Base-by-base conservation (phyloP, 257 asterid genomes). In the Nicotiana knightiana region DNA sequence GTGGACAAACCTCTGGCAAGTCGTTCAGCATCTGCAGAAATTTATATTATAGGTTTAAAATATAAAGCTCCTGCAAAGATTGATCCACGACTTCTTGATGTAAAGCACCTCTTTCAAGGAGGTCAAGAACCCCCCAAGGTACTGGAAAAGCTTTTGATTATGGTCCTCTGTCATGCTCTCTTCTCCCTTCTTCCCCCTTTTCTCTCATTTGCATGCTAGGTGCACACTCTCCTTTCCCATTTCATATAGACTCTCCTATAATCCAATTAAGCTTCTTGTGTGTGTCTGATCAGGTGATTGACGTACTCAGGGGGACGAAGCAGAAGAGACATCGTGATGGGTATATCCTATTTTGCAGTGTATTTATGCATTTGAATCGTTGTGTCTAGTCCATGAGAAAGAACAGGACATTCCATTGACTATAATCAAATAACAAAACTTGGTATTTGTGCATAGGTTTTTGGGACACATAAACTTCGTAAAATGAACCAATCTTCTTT, bases 61-160 rank as follows among this genome's bases (percentile, higher is more conserved):
- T 96, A 96, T 37, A 96, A 92, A 87, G 99, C 97, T 39, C 98
- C 98, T 68, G 92, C 95, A 2, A 96, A 96, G 97, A 96, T 96
- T 75, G 98, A 96, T 87, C 98, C 98, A n/a, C 94, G 96, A 12
- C 94, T 96, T 67, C 95, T 96, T 65, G 98, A 96, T 90, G 84
- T 92, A 4, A 94, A 93, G 84, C 97, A 94, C 86, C 93, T 96
- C 67, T 96, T 96, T 80, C 91, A 90, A 87, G 93, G 94, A 82
- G 98, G 96, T 76, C 87, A 89, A 86, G 98, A 94, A 81, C 86
- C 97, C 76, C 90, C 94, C 4, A 94, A 91, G 97, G 99, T 96
- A 88, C 77, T 67, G 82, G 28, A 48, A 39, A 11, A 39, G 13
- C 76, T 21, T 8, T 53, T 24, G 30, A 12, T 16, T 79, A 24